Conservation (phyloP, 352 stramenopile genomes). For the Pseudoperonospora humuli region DNA sequence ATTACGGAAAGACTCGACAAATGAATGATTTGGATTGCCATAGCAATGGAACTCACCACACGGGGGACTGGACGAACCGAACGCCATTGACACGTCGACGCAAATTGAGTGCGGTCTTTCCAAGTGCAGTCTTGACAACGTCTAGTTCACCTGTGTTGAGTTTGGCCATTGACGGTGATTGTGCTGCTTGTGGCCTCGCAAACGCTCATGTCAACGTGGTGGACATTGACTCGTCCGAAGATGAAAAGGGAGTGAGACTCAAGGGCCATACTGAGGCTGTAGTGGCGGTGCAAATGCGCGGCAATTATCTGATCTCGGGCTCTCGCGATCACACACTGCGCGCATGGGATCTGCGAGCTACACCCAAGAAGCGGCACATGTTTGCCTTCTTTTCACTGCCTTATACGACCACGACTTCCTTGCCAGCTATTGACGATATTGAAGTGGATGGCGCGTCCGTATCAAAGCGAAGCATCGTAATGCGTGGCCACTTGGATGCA, state of each 20-base stretch:
- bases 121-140: constrained; percentile 16
- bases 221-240: constrained; percentile 22
- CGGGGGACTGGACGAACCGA: too few species aligned
- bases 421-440: constrained; percentile 15
- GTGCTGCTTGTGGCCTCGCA: constrained; percentile 42
- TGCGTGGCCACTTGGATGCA: constrained; percentile 52
- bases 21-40: too few species aligned
- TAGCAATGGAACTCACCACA: too few species aligned
- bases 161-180: constrained; percentile 39
- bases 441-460: constrained; percentile 51
- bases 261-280: constrained; percentile 55
- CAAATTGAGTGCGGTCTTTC: constrained; percentile 18
- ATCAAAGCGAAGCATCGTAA: constrained; percentile 51
- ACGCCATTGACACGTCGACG: too few species aligned
- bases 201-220: constrained; percentile 38
- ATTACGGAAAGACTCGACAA: too few species aligned
- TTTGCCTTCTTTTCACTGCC: constrained; percentile 54
- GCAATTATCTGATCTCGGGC: constrained; percentile 54
- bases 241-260: constrained; percentile 33
- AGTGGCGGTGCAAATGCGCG: constrained; percentile 46
- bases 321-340: constrained; percentile 67
- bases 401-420: constrained; percentile 9
- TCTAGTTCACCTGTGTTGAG: constrained; percentile 38
- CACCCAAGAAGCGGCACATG: constrained; percentile 45
- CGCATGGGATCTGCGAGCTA: constrained; percentile 59